Base-by-base conservation (phyloP, 441 rosid genomes). In the Brassica hybrid region DNA sequence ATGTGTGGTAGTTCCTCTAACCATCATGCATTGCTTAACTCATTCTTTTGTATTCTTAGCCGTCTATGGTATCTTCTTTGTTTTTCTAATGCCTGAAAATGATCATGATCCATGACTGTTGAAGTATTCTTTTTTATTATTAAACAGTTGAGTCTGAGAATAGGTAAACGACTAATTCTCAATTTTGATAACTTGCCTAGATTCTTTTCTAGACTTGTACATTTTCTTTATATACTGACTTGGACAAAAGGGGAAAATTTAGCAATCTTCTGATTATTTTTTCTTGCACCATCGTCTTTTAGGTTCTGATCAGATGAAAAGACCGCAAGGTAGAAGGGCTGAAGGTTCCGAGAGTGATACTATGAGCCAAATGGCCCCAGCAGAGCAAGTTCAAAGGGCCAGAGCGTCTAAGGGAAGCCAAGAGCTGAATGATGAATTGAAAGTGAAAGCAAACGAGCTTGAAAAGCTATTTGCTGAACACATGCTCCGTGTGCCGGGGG, bases 381-480 rank as follows among this genome's bases (percentile, higher is more conserved):
- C 74, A 56, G 97, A 91, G 82, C 94, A 89, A 83, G 86, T 83
- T 85, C 98, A 88, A 74, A 90, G 93, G 85, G 84, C 63, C 18
- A 86, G 97, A 84, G 96, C 89, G 80, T 82, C 90, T 38, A 94
- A 91, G 84, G 99, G 98, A 79, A 94, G 88, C 83, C 98, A 88
- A 84, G 99, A 90, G 66, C 91, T 88, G 73, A 90, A 96, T 69
- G 91, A 94, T 30, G 98, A 94, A 85, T 86, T 96, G 82, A 87
- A 92, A 87, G 84, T 92, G 85, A 94, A 91, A 85, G 98, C 98
- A 71, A 86, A 87, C 81, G 99, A 94, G 82, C 93, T 94, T 73
- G 98, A 94, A 84, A 96, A 90, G 84, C 94, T 96, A 76, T 96
- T 94, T 86, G 97, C 97, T 1, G 95, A 92, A 80, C 99, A 96